Evolutionary conservation across 257 asterid species (phyloP), one percentile per base, ranked within the genome.

Genomic region (Capsicum pubescens): DNA sequence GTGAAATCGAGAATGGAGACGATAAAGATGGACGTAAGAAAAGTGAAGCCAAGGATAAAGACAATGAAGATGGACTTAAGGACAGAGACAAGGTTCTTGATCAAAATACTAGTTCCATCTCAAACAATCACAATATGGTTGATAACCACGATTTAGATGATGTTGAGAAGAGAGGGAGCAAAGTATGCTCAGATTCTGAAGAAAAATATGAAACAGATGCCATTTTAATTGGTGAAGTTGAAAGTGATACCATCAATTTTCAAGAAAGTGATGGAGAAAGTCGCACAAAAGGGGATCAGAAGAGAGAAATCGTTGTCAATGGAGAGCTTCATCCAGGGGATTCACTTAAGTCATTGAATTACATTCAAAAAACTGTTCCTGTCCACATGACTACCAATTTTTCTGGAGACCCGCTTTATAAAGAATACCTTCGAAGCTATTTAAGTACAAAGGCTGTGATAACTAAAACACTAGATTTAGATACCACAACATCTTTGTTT

Each of bases 371-470:
- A 35, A 84, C 87, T 85, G 77, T 66, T 78, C 89, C 92, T 42
- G 66, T 85, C 71, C 59, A 63, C 85, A 60, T 84, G 61, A 83
- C 87, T 77, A 80, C 85, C 83, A 85, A 87, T 83, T 87, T 91
- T 8, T 85, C 82, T 79, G 91, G 81, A 44, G 90, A 90, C 58
- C 94, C 94, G 56, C 87, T 89, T 74, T 88, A 90, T 93, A 90
- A 81, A 76, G 94, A 90, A 84, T 87, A 87, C 85, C 89, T 91
- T 68, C 90, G 76, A 82, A 79, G 82, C 81, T 88, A 89, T 88
- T 90, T 90, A 84, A 71, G 86, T 60, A 64, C 88, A 84, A 91
- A 88, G 89, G 86, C 86, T 89, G 86, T 80, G 84, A 89, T 84
- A 71, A 76, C 88, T 80, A 82, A 87, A 78, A 81, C 87, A 56